Percentiles rank a stretch among this genome's conserved stretches.
These are phyloP conservation scores for Myxozyma melibiosi DNA, from an alignment of 805 yeast genomes.

Conservation along the genomic window DNA sequence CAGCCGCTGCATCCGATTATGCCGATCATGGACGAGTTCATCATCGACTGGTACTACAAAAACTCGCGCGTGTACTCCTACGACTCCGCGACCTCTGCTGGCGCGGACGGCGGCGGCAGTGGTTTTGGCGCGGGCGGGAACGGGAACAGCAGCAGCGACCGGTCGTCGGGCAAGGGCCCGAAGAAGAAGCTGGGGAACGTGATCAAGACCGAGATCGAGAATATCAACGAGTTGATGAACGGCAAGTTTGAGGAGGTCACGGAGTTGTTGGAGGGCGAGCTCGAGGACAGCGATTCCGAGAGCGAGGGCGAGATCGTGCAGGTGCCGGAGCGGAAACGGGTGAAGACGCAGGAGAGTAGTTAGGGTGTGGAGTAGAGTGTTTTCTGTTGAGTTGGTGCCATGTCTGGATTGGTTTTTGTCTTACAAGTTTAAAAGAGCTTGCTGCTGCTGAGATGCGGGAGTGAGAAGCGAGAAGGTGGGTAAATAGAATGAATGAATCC, in stretches of 20 bases:
- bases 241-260: conserved; percentile 85
- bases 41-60: conserved; percentile 88
- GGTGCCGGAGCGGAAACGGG: conserved; percentile 18
- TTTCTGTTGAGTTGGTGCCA: too few relatives aligned
- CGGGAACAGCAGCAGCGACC: conserved; percentile 70
- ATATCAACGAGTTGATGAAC: conserved; percentile 71
- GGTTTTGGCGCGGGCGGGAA: conserved; percentile 43
- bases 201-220: conserved; percentile 68
- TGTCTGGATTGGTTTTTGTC: too few relatives aligned
- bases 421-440: too few relatives aligned
- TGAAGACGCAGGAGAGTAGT: conserved; percentile 7
- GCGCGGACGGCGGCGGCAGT: neutral
- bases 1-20: conserved; percentile 75
- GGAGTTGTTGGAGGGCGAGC: conserved; percentile 80
- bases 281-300: conserved; percentile 44
- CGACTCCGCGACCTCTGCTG: neutral
- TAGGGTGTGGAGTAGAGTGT: neutral
- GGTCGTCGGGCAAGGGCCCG: conserved; percentile 58
- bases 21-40: conserved; percentile 83
- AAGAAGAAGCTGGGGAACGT: conserved; percentile 90
- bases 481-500: neutral
- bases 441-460: neutral
- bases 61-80: conserved; percentile 70
- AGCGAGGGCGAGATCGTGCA: conserved; percentile 7
- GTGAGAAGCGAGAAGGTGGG: neutral